Conservation (phyloP, 2,329 filamentous ascomycete genomes). For the Fusarium nematophilum region DNA sequence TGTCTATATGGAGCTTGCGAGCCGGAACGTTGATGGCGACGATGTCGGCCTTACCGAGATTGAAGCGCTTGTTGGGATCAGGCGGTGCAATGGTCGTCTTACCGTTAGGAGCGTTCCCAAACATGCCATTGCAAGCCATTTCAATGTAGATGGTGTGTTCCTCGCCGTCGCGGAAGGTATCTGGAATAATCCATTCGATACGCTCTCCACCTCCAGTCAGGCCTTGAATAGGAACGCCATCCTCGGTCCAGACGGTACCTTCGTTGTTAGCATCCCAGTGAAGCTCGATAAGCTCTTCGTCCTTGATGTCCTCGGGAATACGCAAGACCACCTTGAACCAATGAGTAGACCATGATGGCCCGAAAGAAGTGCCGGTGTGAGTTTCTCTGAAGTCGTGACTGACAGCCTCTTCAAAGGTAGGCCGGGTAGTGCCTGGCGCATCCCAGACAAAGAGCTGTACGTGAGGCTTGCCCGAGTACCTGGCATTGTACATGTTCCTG, state of each 20-base stretch:
- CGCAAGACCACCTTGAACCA: conserved; percentile 92
- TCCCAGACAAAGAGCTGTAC: conserved; percentile 90
- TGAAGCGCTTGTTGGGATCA: conserved; percentile 83
- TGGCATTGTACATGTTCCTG: conserved; percentile 55
- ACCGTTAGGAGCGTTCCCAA: conserved; percentile 87
- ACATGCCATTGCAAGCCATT: conserved; percentile 99
- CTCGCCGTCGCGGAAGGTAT: conserved; percentile 83
- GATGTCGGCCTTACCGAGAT: conserved; percentile 82
- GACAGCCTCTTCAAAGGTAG: conserved; percentile 87
- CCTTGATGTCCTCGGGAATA: conserved; percentile 76
- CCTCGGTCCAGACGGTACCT: conserved; percentile 91
- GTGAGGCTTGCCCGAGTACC: conserved; percentile 73
- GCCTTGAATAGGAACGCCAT: conserved; percentile 91
- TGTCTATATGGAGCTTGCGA: conserved; percentile 86
- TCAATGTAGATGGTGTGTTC: conserved; percentile 94
- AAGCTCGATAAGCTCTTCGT: conserved; percentile 89
- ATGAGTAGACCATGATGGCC: conserved; percentile 96
- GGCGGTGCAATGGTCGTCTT: conserved; percentile 87
- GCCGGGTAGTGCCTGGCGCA: conserved; percentile 81
- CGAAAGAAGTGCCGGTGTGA: conserved; percentile 81
- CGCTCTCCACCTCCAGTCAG: conserved; percentile 91
- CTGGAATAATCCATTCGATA: conserved; percentile 89
- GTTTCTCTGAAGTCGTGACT: conserved; percentile 80
- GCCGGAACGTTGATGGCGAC: conserved; percentile 90
- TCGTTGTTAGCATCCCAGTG: conserved; percentile 97